Percentiles rank a stretch among this genome's conserved stretches.
These are phyloP conservation scores for Epichloe typhina DNA, from an alignment of 2,329 filamentous ascomycete genomes.

Conservation along the genomic window DNA sequence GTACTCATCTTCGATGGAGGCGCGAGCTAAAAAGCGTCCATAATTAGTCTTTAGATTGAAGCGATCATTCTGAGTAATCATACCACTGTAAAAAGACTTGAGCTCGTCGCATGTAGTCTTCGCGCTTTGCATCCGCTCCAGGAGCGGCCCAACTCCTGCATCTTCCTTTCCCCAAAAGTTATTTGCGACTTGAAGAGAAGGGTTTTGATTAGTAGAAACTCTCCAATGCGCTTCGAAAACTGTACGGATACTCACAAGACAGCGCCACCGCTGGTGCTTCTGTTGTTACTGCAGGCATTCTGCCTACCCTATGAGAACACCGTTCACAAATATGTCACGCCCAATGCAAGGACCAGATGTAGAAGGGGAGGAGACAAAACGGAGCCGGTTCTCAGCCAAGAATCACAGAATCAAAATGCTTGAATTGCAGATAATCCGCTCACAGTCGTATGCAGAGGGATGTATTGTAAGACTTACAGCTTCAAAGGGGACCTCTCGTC, in stretches of 20 bases:
- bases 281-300: slow-evolving; percentile 47
- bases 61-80: slow-evolving; percentile 12
- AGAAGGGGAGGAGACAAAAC: neutral
- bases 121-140: slow-evolving; percentile 87
- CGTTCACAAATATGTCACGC: neutral
- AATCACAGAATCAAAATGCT: neutral
- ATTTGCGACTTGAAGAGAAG: slow-evolving; percentile 60
- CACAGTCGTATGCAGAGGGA: neutral
- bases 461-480: neutral
- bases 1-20: slow-evolving; percentile 94
- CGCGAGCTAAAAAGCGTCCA: slow-evolving; percentile 46
- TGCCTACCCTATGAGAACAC: slow-evolving; percentile 11
- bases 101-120: slow-evolving; percentile 93
- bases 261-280: slow-evolving; percentile 53
- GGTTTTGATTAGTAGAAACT: neutral
- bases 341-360: neutral
- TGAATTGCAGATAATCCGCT: neutral
- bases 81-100: slow-evolving; percentile 77
- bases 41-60: neutral
- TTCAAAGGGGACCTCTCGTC: neutral
- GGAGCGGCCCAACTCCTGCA: slow-evolving; percentile 79
- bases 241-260: slow-evolving; percentile 40
- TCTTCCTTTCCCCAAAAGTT: slow-evolving; percentile 99
- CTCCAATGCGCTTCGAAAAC: neutral
- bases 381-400: neutral